Base-by-base conservation (phyloP, 768 basidiomycete species). In the Lactarius pseudohatsudake region DNA sequence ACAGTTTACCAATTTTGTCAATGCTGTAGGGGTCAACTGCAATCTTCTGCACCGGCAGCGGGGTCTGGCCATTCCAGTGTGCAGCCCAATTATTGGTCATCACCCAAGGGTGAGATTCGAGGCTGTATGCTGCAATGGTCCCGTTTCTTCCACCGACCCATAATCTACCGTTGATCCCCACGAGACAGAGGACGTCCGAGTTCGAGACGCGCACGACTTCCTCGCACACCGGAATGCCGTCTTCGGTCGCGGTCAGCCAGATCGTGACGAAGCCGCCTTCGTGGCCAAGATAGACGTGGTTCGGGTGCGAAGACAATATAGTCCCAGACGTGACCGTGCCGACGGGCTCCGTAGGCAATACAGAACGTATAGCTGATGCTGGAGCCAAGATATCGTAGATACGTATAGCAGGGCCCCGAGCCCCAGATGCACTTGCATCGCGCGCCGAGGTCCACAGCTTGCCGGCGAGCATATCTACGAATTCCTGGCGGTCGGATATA, bases 71-170 rank as follows among this genome's bases (percentile, higher is more conserved):
- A 59, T 80, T 78, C 59, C 83, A 80, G 22, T 96, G 94, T 15
- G 93, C 95, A 67, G 81, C 82, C 96, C 96, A 98, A 45, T 82
- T 81, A 75, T 97, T 98, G 66, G 90, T 92, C 66, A 91, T 85
- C 22, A 86, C 75, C 95, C 96, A 98, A 16, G 95, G 94, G 66
- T 82, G 83, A 22, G 81, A 76, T 11, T 78, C 76, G 38, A 91
- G 85, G 74, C 96, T 93, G 75, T 91, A 97, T 2, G 87, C 91
- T 16, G 87, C 81, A 56, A 98, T 91, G 75, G 81, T 81, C 0
- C 96, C 96, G 68, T 86, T 91, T 67, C 96, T 75, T 34, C 86
- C 86, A 0, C 96, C 96, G 10, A 86, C 90, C 96, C 96, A 98
- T 41, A 99, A 77, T 61, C 86, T 79, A 61, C 90, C 81, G 64